Evolutionary conservation across 225 moss, liverwort and hornwort genomes (phyloP).

Genomic region (Pseudoscleropodium purum): DNA sequence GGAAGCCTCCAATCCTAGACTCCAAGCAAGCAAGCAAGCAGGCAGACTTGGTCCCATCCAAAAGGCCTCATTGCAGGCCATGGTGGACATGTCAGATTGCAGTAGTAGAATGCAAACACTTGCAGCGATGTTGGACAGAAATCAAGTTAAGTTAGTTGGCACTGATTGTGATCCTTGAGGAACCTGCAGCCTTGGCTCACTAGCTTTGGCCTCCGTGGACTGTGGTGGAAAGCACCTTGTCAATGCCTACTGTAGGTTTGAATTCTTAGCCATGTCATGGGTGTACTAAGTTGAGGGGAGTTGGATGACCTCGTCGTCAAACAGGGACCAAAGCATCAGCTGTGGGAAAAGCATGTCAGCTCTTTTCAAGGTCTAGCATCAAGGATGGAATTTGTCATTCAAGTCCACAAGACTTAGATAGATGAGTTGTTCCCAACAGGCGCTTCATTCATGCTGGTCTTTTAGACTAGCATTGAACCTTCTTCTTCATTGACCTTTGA

Average conservation of each 20-base stretch:
- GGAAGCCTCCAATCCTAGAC: background rate
- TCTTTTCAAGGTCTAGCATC: background rate
- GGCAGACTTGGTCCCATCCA: background rate
- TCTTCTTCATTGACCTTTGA: background rate
- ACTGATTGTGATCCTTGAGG: background rate
- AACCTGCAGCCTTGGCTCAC: fast-evolving
- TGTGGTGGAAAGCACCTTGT: background rate
- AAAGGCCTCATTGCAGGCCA: background rate
- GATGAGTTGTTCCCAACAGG: background rate
- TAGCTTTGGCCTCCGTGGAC: background rate
- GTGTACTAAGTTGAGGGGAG: background rate
- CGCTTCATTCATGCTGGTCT: background rate
- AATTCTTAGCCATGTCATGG: background rate
- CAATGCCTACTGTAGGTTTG: background rate
- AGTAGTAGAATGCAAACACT: background rate
- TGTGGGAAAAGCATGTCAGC: fast-evolving
- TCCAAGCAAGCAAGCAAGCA: too few species aligned
- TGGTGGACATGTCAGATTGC: background rate
- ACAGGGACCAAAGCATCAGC: background rate
- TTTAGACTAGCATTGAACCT: fast-evolving
- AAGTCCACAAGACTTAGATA: background rate
- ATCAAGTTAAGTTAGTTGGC: background rate
- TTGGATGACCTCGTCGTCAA: background rate
- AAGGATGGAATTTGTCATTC: background rate
- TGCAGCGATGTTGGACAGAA: background rate